Evolutionary conservation across 164 flowering plant species (phyloP).

Genomic region (Malania oleifera): DNA sequence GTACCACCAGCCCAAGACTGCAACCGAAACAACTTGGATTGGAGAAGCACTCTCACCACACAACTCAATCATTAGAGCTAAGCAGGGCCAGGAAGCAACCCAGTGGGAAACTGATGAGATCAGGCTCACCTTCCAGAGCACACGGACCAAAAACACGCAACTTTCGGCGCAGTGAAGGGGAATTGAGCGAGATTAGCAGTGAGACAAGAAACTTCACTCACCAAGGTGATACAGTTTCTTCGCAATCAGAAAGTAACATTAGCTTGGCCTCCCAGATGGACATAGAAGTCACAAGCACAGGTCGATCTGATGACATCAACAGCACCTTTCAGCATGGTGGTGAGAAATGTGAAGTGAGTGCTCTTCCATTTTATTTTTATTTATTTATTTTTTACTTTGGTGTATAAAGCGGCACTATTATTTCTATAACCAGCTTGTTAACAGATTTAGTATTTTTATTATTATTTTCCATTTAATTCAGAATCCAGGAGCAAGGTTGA

Average conservation of each 20-base stretch:
- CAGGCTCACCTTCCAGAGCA: slow-evolving; percentile 23
- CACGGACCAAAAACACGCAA: slow-evolving; percentile 13
- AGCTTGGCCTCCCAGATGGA: slow-evolving; percentile 29
- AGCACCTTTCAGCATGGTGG: slow-evolving; percentile 11
- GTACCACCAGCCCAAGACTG: slow-evolving; percentile 26
- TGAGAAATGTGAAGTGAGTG: slow-evolving; percentile 18
- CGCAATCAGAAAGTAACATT: slow-evolving; percentile 34
- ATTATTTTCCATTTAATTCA: slow-evolving; percentile 21
- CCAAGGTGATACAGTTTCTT: slow-evolving; percentile 27
- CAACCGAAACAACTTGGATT: slow-evolving; percentile 26
- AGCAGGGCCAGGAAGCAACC: slow-evolving; percentile 20
- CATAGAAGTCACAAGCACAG: slow-evolving; percentile 26
- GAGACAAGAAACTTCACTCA: slow-evolving; percentile 23
- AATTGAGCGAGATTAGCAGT: slow-evolving; percentile 17
- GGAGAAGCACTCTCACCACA: slow-evolving; percentile 25
- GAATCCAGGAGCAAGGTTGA: slow-evolving; percentile 26
- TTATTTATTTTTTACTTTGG: background rate
- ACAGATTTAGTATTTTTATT: slow-evolving; percentile 9
- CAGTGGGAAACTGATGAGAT: slow-evolving; percentile 17
- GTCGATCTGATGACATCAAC: slow-evolving; percentile 15
- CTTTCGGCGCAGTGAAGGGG: slow-evolving; percentile 21
- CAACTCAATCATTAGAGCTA: slow-evolving; percentile 24
- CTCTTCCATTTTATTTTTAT: background rate
- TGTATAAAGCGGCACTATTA: too few species aligned
- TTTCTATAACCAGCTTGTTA: slow-evolving; percentile 9